A percentile compares a stretch with the other conserved stretches of the same genome.
These are phyloP conservation scores for Thelonectria discophora DNA, from an alignment of 2,329 filamentous ascomycete genomes.

Conservation along the genomic window DNA sequence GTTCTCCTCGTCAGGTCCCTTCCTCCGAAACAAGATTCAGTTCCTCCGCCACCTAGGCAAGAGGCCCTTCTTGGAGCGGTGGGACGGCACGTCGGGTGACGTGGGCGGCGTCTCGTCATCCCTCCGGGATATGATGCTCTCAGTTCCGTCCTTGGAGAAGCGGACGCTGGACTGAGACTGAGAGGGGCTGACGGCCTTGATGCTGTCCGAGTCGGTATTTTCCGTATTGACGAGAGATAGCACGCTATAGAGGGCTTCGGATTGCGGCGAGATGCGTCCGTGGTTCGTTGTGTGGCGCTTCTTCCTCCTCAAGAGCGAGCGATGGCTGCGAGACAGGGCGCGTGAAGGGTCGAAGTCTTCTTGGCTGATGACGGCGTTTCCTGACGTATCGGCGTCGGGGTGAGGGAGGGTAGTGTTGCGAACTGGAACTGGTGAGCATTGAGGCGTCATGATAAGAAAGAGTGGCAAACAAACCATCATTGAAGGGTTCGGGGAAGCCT, in stretches of 20 bases:
- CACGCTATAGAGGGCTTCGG: slow-evolving; percentile 45
- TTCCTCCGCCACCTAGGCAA: slow-evolving; percentile 39
- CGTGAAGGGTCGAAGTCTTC: slow-evolving; percentile 59
- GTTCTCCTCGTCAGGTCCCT: slow-evolving; percentile 16
- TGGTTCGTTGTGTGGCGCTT: slow-evolving; percentile 56
- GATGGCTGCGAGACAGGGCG: slow-evolving; percentile 54
- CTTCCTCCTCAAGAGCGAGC: slow-evolving; percentile 58
- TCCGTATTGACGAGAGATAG: slow-evolving; percentile 46
- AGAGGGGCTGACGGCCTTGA: slow-evolving; percentile 39
- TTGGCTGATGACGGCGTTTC: slow-evolving; percentile 64
- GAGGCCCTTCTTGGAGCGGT: slow-evolving; percentile 42
- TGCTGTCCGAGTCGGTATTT: slow-evolving; percentile 33
- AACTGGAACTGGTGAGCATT: slow-evolving; percentile 43
- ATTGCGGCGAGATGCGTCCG: slow-evolving; percentile 53
- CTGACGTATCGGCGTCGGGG: slow-evolving; percentile 67
- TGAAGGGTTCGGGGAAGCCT: slow-evolving; percentile 62
- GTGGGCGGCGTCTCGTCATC: slow-evolving; percentile 50
- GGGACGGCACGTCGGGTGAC: slow-evolving; percentile 46
- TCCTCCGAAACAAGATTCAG: slow-evolving; percentile 22
- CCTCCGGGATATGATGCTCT: slow-evolving; percentile 48
- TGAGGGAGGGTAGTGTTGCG: slow-evolving; percentile 70
- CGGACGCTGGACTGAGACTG: slow-evolving; percentile 42
- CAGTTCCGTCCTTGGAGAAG: slow-evolving; percentile 50
- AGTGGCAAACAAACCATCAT: slow-evolving; percentile 50
- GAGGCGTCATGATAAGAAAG: background rate